These are phyloP conservation scores for Acacia crassicarpa DNA, from an alignment of 306 rosid species.

Conservation along the genomic window DNA sequence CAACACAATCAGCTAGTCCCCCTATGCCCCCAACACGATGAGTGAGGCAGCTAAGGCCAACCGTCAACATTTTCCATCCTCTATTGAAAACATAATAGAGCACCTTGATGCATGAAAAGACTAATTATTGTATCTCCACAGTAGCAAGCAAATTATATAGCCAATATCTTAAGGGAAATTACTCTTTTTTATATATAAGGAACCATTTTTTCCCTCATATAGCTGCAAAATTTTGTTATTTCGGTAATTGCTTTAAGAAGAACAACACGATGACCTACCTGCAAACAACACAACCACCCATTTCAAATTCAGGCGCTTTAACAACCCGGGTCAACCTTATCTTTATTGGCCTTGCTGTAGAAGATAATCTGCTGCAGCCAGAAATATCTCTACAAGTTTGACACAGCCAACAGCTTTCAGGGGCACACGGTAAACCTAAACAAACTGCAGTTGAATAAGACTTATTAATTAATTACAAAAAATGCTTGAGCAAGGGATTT, in stretches of 20 bases:
- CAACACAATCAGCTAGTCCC: slow-evolving; percentile 4
- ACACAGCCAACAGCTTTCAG: slow-evolving; percentile 84
- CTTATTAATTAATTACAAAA: neutral
- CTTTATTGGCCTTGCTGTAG: slow-evolving; percentile 67
- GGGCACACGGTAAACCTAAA: slow-evolving; percentile 64
- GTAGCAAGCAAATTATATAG: neutral
- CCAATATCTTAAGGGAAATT: neutral
- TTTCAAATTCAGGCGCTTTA: slow-evolving; percentile 78
- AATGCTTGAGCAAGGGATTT: neutral
- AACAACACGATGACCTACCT: slow-evolving; percentile 58
- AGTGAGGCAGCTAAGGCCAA: neutral
- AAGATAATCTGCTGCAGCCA: slow-evolving; percentile 58
- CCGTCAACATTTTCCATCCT: neutral
- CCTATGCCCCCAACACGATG: slow-evolving; percentile 5
- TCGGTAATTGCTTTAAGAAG: neutral
- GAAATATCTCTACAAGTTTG: slow-evolving; percentile 75
- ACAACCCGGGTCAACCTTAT: slow-evolving; percentile 85
- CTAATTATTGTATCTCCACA: neutral
- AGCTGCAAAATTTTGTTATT: slow-evolving; percentile 2
- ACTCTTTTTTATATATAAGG: neutral
- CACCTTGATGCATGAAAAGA: neutral
- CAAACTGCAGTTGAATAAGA: slow-evolving; percentile 64
- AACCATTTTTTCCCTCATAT: slow-evolving; percentile 4
- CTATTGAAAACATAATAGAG: neutral
- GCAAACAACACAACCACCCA: slow-evolving; percentile 98